phyloP scores from a whole-genome alignment of 2,329 filamentous ascomycete species.

The Graphiopsis chlorocephala region DNA sequence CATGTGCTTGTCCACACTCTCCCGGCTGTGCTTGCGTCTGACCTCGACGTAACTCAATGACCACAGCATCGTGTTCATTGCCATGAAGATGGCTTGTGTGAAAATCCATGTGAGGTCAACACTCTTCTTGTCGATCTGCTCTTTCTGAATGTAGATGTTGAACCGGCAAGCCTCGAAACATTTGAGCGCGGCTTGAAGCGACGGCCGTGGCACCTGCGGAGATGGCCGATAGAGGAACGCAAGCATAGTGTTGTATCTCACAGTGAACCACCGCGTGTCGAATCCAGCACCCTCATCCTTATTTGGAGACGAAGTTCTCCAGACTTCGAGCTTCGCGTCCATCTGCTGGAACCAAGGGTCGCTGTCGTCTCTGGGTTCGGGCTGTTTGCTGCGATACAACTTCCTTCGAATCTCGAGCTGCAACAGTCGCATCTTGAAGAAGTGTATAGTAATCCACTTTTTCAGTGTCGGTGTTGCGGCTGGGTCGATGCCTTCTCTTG shows the following conservation, averaged over 20 bases:
- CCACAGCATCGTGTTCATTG: conserved; percentile 89
- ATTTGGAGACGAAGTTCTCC: conserved; percentile 74
- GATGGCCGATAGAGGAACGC: conserved; percentile 86
- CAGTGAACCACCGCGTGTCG: conserved; percentile 64
- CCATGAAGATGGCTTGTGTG: conserved; percentile 83
- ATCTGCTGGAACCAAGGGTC: conserved; percentile 87
- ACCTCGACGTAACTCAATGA: conserved; percentile 83
- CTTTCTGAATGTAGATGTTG: conserved; percentile 76
- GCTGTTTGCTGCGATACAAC: conserved; percentile 79
- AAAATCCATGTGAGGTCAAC: conserved; percentile 95
- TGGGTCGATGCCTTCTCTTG: conserved; percentile 67
- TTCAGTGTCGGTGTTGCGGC: conserved; percentile 66
- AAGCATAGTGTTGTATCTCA: conserved; percentile 80
- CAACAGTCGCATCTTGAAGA: conserved; percentile 83
- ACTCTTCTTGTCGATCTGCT: conserved; percentile 71
- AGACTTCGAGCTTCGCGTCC: conserved; percentile 72
- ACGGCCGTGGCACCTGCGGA: conserved; percentile 85
- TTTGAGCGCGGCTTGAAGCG: conserved; percentile 69
- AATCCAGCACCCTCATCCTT: conserved; percentile 66
- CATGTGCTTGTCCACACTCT: conserved; percentile 74
- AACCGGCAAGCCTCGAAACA: conserved; percentile 81
- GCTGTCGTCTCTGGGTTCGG: conserved; percentile 71
- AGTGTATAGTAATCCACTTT: conserved; percentile 88
- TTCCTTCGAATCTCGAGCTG: conserved; percentile 85
- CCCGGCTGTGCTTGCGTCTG: conserved; percentile 66